Evolutionary conservation across 2,329 filamentous ascomycete species (phyloP), one percentile per base, ranked within the genome.

Genomic region (Fusarium falciforme): DNA sequence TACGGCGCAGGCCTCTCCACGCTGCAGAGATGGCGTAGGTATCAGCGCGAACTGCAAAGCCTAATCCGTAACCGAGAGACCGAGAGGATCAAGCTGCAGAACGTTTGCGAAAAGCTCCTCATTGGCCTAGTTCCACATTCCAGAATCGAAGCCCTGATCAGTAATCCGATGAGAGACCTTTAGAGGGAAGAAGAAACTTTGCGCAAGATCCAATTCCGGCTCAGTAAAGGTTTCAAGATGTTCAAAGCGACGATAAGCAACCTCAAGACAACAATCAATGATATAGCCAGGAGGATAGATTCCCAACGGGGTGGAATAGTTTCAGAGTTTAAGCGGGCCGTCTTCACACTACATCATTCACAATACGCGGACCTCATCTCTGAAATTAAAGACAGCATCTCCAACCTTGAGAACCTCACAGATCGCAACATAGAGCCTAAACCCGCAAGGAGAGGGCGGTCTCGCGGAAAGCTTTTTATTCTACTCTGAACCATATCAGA

Each of bases 101-200:
- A 71, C 5, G 27, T 72, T 2, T 74, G 61, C 36, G 68, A 70
- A 31, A 70, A 64, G 12, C 22, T 74, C 2, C 72, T 67, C 1
- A 10, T 44, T 1, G 65, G 58, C 0, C 36, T 74, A 0, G 44
- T 61, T 3, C 36, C 44, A 2, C 36, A 31, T 1, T 58, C 44
- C 0, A 27, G 29, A 0, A 64, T 74, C 6, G 66, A 74, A 2
- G 35, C 14, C 4, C 42, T 74, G 58, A 62, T 66, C 1, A 36
- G 44, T 1, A 36, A 74, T 4, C 63, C 65, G 0, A 17, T 33
- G 4, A 68, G 68, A 4, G 44, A 59, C 9, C 42, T 65, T 1
- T 74, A 65, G 65, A 33, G 3, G 0, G 44, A 64, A 11, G 29
- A 63, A 6, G 57, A 65, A 8, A 58, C 40, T 3, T 10, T 35